Evolutionary conservation across 768 basidiomycete species (phyloP), one percentile per base, ranked within the genome.

Genomic region (Lentinula lateritia): DNA sequence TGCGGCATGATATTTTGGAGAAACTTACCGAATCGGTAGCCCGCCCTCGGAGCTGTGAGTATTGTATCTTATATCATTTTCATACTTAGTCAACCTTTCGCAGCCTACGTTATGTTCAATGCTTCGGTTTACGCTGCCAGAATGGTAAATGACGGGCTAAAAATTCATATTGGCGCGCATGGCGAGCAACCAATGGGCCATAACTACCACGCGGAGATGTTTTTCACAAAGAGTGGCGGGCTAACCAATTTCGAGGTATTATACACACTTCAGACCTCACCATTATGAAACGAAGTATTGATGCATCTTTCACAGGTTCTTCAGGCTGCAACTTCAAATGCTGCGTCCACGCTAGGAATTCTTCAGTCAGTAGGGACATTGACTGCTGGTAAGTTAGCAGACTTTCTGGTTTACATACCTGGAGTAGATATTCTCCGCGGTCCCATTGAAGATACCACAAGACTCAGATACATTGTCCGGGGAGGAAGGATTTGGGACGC

Each of bases 191-290:
- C 89, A 0, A 71, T 89, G 16, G 89, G 89, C 0, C 68, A 85
- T 23, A 88, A 88, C 73, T 91, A 90, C 65, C 89, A 91, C 62
- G 82, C 84, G 18, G 89, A 91, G 67, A 88, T 90, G 85, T 78
- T 74, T 52, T 89, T 88, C 68, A 76, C 86, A 28, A 74, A 76
- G 52, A 73, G 76, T 9, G 89, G 89, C 16, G 89, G 89, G 1
- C 72, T 90, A 65, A 83, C 72, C 32, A 88, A 87, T 66, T 90
- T 88, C 65, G 87, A 90, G 79, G 88, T 87, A 50, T 39, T 3
- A 42, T n/a, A 23, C 28, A 32, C n/a, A 23, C 28, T 28, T 28
- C 28, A 4, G 28, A 28, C 2, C 3, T 28, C 3, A 28, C 0
- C 28, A 28, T 28, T 4, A 28, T 28, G 28, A 28, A 3, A 28